phyloP scores from a whole-genome alignment of 768 basidiomycete genomes.

The Hemileccinum impolitum region DNA sequence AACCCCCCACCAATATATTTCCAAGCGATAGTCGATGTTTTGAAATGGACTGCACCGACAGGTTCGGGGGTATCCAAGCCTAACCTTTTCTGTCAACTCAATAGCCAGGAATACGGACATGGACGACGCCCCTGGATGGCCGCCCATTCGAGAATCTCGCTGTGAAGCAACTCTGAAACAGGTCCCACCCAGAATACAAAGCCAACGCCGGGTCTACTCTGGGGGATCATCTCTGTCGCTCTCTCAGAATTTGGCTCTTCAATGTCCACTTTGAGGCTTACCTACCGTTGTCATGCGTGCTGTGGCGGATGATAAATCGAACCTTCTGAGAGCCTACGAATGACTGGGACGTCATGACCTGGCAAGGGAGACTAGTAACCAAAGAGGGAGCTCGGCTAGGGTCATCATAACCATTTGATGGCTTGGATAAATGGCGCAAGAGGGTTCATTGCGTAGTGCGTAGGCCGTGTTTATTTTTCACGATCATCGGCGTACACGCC shows the following conservation, averaged over 20 bases:
- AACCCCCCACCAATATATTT: conserved; percentile 14
- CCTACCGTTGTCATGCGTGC: conserved; percentile 7
- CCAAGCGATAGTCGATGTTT: conserved; percentile 30
- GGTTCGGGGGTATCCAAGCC: neutral
- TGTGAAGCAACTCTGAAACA: conserved; percentile 11
- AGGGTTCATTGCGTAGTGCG: conserved; percentile 12
- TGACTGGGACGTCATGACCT: conserved; percentile 9
- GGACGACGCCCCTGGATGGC: conserved; percentile 20
- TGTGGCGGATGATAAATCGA: conserved; percentile 6
- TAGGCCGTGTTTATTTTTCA: conserved; percentile 8
- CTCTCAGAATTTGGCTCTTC: neutral
- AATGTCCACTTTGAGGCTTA: conserved; percentile 24
- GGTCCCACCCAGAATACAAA: conserved; percentile 19
- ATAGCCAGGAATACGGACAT: conserved; percentile 20
- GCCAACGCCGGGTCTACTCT: conserved; percentile 3
- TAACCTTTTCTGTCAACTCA: conserved; percentile 20
- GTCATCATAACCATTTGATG: conserved; percentile 7
- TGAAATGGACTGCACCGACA: conserved; percentile 16
- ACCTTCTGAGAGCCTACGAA: conserved; percentile 1
- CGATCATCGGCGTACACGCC: neutral
- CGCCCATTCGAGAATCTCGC: conserved; percentile 25
- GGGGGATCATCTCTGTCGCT: neutral
- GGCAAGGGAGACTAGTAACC: conserved; percentile 8
- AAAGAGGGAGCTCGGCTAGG: conserved; percentile 12
- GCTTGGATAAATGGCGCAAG: conserved; percentile 11